These are phyloP conservation scores for Candida alai DNA, from an alignment of 805 yeast genomes.

Conservation along the genomic window DNA sequence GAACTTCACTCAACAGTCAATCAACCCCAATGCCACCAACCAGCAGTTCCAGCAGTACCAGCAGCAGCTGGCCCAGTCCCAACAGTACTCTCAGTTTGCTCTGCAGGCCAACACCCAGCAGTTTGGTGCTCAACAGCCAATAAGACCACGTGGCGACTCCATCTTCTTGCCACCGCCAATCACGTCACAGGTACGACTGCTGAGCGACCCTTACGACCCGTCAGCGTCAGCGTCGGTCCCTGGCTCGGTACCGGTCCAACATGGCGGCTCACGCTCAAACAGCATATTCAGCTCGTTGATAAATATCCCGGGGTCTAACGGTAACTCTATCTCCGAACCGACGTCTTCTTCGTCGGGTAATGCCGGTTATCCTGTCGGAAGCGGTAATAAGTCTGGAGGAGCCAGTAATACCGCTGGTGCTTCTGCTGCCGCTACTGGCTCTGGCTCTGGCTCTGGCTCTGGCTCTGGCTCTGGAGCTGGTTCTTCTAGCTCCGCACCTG, in stretches of 20 bases:
- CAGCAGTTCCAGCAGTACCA: conserved; percentile 3
- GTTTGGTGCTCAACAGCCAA: conserved; percentile 7
- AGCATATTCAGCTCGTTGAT: conserved; percentile 38
- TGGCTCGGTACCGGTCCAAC: conserved; percentile 20
- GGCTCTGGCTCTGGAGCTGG: neutral
- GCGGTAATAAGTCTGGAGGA: conserved; percentile 8
- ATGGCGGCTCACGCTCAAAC: conserved; percentile 35
- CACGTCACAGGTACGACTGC: conserved; percentile 13
- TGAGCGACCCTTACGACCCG: conserved; percentile 12
- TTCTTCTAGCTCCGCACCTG: conserved; percentile 2
- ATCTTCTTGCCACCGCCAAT: conserved; percentile 37
- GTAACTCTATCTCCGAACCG: conserved; percentile 31
- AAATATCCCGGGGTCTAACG: conserved; percentile 34
- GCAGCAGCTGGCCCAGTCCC: conserved; percentile 7
- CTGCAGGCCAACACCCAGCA: conserved; percentile 4
- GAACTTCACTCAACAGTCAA: conserved; percentile 5
- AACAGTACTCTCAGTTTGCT: conserved; percentile 4
- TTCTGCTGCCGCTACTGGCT: conserved; percentile 5
- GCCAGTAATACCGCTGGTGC: conserved; percentile 3
- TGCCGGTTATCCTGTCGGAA: conserved; percentile 7
- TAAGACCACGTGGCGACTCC: conserved; percentile 35
- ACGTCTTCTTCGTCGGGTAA: no score
- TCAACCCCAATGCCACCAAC: conserved; percentile 4
- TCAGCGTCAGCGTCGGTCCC: conserved; percentile 7
- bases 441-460: no score